phyloP scores from a whole-genome alignment of 106 monocot species.

The Allium cepa region DNA sequence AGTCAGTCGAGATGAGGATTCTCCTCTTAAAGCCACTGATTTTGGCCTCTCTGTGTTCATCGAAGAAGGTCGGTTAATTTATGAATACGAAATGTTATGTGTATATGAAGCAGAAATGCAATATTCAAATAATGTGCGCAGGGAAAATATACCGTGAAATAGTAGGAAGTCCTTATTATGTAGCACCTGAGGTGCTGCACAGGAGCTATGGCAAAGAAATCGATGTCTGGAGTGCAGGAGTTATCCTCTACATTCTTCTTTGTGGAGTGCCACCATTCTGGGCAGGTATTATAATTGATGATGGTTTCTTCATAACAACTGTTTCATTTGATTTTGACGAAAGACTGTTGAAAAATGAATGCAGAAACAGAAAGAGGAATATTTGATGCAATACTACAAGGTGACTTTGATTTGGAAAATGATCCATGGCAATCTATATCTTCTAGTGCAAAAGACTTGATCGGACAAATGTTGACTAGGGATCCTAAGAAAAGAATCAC shows the following conservation, averaged over 20 bases:
- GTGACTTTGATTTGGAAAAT: constrained; percentile 42
- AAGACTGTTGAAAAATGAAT: neutral
- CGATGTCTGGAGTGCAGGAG: constrained; percentile 61
- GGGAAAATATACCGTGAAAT: constrained; percentile 37
- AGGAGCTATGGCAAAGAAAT: constrained; percentile 50
- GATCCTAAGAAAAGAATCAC: constrained; percentile 62
- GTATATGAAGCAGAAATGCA: neutral
- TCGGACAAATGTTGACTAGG: constrained; percentile 45
- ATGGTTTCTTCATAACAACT: no score
- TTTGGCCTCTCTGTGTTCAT: constrained; percentile 79
- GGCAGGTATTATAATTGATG: no score
- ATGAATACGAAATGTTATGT: no score
- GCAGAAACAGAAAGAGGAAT: constrained; percentile 86
- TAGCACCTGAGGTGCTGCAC: constrained; percentile 47
- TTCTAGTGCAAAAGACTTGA: constrained; percentile 57
- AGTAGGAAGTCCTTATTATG: constrained; percentile 52
- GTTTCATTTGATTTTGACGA: no score
- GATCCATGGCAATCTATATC: constrained; percentile 73
- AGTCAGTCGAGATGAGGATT: constrained; percentile 29
- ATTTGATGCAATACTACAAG: constrained; percentile 57
- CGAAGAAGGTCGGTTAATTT: constrained; percentile 36
- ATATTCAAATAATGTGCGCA: neutral
- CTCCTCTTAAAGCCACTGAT: constrained; percentile 53
- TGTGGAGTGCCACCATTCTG: constrained; percentile 15
- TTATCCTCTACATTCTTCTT: constrained; percentile 46